Base-by-base conservation (phyloP, 176 grass and related monocot genomes). In the Rhipidocladum racemiflorum region DNA sequence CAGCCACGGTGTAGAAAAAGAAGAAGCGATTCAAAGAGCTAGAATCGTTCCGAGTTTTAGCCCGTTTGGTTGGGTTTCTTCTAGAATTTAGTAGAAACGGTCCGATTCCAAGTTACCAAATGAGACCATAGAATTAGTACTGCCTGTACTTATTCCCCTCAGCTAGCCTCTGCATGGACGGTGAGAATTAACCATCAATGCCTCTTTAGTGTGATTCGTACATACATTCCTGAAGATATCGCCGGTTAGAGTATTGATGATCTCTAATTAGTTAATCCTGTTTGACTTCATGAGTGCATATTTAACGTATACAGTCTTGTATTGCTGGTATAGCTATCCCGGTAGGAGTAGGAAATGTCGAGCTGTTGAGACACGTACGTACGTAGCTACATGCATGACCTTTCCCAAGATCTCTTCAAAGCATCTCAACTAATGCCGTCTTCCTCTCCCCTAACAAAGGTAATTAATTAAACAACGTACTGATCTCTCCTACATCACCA, bases 361-460 rank as follows among this genome's bases (percentile, higher is more conserved):
- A 74, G 29, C 13, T 56, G 20, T 35, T 65, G 18, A 49, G 23
- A 49, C 57, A 48, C 0, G 72, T 25, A 39, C 38, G 38, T 39
- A 60, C 17, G 17, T 30, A 45, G n/a, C 57, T 13, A 16, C 27
- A 74, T n/a, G n/a, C 4, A 74, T 43, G 55, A 61, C 11, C 25
- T 65, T 50, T 29, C 35, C 12, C 60, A 54, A 15, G 27, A 21
- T 54, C 30, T 65, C 70, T 75, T 55, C 17, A 15, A n/a, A 20
- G 11, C 28, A 61, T 8, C 32, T 62, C 11, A 63, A 18, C 23
- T 10, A 11, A 79, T 54, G 32, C 75, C 12, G 56, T 77, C 57
- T 45, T 77, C 24, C 44, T 64, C 59, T 78, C 35, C 78, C 5
- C 30, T 60, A 59, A 69, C 51, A n/a, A 81, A 68, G 35, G 10